phyloP scores from a whole-genome alignment of 768 basidiomycete species.

The Xerocomus brunneocitrinus region DNA sequence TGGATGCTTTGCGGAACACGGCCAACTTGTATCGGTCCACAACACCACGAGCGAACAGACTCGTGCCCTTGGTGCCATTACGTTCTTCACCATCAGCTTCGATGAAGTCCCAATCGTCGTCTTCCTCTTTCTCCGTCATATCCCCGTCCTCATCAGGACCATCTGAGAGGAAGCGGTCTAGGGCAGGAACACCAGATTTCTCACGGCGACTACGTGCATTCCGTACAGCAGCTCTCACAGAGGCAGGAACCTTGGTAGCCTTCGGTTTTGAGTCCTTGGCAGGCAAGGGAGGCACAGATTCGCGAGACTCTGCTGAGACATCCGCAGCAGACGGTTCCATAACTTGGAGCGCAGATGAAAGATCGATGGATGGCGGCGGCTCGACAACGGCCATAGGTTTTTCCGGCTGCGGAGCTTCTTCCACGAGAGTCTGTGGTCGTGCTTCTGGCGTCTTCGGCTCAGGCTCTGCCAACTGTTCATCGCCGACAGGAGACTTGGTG shows the following conservation, averaged over 20 bases:
- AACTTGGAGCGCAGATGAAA: slow-evolving; percentile 11
- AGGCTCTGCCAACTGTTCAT: slow-evolving; percentile 39
- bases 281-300: slow-evolving; percentile 26
- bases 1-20: slow-evolving; percentile 81
- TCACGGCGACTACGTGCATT: slow-evolving; percentile 53
- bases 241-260: slow-evolving; percentile 11
- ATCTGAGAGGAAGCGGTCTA: slow-evolving; percentile 69
- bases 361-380: slow-evolving; percentile 11
- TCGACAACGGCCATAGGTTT: slow-evolving; percentile 11
- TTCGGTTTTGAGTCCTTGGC: slow-evolving; percentile 33
- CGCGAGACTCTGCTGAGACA: slow-evolving; percentile 12
- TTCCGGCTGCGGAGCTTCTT: slow-evolving; percentile 20
- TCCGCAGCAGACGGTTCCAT: slow-evolving; percentile 8
- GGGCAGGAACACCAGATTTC: slow-evolving; percentile 77
- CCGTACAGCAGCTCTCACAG: slow-evolving; percentile 21
- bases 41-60: slow-evolving; percentile 86
- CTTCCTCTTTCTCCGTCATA: slow-evolving; percentile 46
- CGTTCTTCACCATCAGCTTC: slow-evolving; percentile 80
- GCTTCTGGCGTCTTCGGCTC: slow-evolving; percentile 81
- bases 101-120: slow-evolving; percentile 91
- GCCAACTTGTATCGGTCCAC: slow-evolving; percentile 83
- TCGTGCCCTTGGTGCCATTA: slow-evolving; percentile 75
- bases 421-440: slow-evolving; percentile 36
- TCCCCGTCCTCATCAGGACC: slow-evolving; percentile 42
- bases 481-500: slow-evolving; percentile 33